phyloP scores from a whole-genome alignment of 1,284 basidiomycete genomes.

The Pyrrhoderma noxium region DNA sequence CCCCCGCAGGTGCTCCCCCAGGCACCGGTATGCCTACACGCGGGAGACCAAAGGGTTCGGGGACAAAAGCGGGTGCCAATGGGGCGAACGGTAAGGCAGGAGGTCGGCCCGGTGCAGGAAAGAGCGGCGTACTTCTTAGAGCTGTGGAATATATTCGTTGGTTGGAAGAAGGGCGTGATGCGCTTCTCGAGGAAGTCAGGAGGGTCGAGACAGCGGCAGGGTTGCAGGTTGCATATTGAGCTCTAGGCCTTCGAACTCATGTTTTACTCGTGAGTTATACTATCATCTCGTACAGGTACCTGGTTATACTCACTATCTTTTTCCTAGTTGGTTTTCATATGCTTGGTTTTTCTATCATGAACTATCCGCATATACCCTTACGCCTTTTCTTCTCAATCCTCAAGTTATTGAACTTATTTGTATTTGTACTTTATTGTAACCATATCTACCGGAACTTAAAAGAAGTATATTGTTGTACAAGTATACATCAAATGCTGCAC shows the following conservation, averaged over 20 bases:
- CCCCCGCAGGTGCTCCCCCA: conserved; percentile 57
- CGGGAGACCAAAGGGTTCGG: conserved; percentile 74
- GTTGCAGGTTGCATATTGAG: conserved; percentile 22
- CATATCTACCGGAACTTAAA: too few species aligned
- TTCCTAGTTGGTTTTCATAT: too few species aligned
- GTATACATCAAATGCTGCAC: too few species aligned
- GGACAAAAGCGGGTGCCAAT: conserved; percentile 24
- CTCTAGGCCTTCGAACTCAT: not conserved
- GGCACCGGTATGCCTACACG: conserved; percentile 67
- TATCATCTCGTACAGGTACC: too few species aligned
- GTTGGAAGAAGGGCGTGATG: conserved; percentile 66
- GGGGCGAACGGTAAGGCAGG: conserved; percentile 18
- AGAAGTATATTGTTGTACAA: too few species aligned
- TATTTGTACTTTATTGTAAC: too few species aligned
- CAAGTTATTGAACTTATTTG: too few species aligned
- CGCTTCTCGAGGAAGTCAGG: conserved; percentile 53
- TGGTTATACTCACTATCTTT: too few species aligned
- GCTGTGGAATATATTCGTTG: conserved; percentile 73
- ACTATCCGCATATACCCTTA: too few species aligned
- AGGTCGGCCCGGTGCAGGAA: conserved; percentile 54
- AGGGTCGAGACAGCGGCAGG: conserved; percentile 56
- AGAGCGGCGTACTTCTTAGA: conserved; percentile 74
- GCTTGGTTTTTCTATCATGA: too few species aligned
- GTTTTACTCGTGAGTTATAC: not conserved
- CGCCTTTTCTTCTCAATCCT: too few species aligned